A percentile compares a stretch with the other conserved stretches of the same genome.
Conservation (phyloP, 495 filamentous ascomycete species). For the Trichocladium uniseriatum region DNA sequence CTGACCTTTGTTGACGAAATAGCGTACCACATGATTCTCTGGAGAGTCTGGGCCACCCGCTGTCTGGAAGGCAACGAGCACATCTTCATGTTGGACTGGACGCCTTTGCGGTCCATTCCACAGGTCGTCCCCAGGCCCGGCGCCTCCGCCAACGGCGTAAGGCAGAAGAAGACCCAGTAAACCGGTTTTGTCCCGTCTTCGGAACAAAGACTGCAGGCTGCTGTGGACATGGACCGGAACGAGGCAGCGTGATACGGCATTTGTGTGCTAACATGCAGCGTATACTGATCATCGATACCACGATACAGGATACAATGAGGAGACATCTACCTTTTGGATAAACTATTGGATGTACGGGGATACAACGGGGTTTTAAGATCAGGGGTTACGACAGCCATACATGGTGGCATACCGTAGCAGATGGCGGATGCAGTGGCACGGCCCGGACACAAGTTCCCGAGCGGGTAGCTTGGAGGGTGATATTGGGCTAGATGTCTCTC, state of each 20-base stretch:
- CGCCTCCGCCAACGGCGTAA: constrained; percentile 4
- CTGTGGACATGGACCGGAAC: not conserved
- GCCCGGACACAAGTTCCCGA: too few relatives aligned
- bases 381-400: too few relatives aligned
- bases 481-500: too few relatives aligned
- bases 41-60: constrained; percentile 78
- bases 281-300: not conserved
- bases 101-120: constrained; percentile 52
- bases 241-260: not conserved
- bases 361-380: too few relatives aligned
- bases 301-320: too few relatives aligned
- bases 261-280: not conserved
- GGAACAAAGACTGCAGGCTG: not conserved
- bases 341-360: too few relatives aligned
- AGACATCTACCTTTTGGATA: too few relatives aligned
- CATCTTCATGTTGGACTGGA: constrained; percentile 69
- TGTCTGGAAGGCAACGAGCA: constrained; percentile 70
- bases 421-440: too few relatives aligned
- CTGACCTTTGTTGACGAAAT: constrained; percentile 37
- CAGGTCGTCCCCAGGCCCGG: constrained; percentile 38
- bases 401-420: too few relatives aligned
- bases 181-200: not conserved
- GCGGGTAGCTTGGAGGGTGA: too few relatives aligned
- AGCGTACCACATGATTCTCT: constrained; percentile 77
- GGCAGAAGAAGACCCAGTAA: constrained; percentile 28